Percentiles rank a stretch among this genome's conserved stretches.
These are phyloP conservation scores for Biscogniauxia marginata DNA, from an alignment of 2,329 filamentous ascomycete genomes.

Conservation along the genomic window DNA sequence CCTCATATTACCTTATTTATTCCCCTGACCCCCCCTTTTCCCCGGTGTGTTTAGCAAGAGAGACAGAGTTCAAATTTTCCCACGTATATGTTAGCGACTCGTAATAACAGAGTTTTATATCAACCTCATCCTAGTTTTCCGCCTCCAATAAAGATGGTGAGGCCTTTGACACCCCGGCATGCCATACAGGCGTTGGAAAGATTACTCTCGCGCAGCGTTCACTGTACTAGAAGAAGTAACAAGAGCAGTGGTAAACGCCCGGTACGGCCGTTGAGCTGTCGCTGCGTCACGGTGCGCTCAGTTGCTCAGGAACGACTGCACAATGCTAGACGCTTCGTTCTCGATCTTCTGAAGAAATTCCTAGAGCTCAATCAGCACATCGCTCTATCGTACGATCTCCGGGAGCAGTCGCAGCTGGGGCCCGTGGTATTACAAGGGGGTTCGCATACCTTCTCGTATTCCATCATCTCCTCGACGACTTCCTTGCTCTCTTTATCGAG, in stretches of 20 bases:
- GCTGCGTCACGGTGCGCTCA: constrained; percentile 1
- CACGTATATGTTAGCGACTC: no score
- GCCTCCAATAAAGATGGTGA: not conserved
- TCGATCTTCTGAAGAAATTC: constrained; percentile 30
- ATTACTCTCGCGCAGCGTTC: constrained; percentile 14
- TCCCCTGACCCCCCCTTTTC: no score
- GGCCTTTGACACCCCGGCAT: not conserved
- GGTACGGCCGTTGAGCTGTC: not conserved
- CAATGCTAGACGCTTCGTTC: constrained; percentile 25
- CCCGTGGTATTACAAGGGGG: not conserved
- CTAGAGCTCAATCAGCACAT: constrained; percentile 31
- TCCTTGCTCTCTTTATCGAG: constrained; percentile 25
- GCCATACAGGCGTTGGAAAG: constrained; percentile 17
- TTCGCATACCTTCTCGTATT: constrained; percentile 30
- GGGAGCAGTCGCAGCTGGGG: constrained; percentile 12
- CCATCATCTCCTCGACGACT: constrained; percentile 29
- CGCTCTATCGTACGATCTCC: constrained; percentile 22
- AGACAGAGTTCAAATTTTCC: no score
- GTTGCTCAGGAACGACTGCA: constrained; percentile 23
- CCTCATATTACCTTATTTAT: no score
- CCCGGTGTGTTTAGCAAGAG: no score
- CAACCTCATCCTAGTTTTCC: not conserved
- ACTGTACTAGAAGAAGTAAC: not conserved
- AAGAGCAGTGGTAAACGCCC: not conserved
- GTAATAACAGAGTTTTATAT: no score